Evolutionary conservation across 495 filamentous ascomycete genomes (phyloP).

Genomic region (Cercophora sp.): DNA sequence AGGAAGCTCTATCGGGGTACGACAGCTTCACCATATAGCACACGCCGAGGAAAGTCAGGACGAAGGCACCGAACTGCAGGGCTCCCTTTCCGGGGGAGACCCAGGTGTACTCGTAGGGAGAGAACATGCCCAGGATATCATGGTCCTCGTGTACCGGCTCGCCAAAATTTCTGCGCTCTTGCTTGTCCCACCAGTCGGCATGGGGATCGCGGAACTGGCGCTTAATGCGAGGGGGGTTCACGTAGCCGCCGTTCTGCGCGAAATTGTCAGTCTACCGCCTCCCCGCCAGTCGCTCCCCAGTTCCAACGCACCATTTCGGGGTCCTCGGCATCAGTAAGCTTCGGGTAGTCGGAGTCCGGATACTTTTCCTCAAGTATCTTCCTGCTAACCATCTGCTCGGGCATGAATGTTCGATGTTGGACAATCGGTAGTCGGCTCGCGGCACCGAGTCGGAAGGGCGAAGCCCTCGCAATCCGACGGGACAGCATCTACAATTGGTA

Average conservation of each 20-base stretch:
- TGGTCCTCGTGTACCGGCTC: slow-evolving; percentile 97
- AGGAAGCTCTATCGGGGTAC: slow-evolving; percentile 83
- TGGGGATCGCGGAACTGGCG: slow-evolving; percentile 89
- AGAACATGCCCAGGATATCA: slow-evolving; percentile 89
- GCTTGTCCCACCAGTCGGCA: slow-evolving; percentile 95
- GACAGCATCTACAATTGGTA: slow-evolving; percentile 57
- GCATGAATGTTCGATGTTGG: slow-evolving; percentile 49
- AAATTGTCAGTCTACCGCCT: slow-evolving; percentile 19
- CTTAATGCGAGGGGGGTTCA: slow-evolving; percentile 80
- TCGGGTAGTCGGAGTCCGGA: slow-evolving; percentile 45
- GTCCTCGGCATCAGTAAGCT: slow-evolving; percentile 64
- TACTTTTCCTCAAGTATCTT: slow-evolving; percentile 47
- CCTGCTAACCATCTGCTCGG: slow-evolving; percentile 35
- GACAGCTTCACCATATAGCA: slow-evolving; percentile 63
- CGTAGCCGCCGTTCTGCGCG: slow-evolving; percentile 82
- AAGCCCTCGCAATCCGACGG: slow-evolving; percentile 53
- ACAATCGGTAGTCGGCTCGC: slow-evolving; percentile 42
- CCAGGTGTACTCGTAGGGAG: slow-evolving; percentile 85
- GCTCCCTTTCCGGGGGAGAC: slow-evolving; percentile 66
- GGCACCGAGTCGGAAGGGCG: slow-evolving; percentile 49
- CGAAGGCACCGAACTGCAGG: slow-evolving; percentile 69
- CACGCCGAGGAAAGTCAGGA: slow-evolving; percentile 64
- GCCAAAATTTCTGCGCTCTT: slow-evolving; percentile 92
- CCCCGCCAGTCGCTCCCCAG: slow-evolving; percentile 14
- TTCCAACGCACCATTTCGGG: slow-evolving; percentile 62